These are phyloP conservation scores for Ramaria rubella DNA, from an alignment of 768 basidiomycete species.

Conservation along the genomic window DNA sequence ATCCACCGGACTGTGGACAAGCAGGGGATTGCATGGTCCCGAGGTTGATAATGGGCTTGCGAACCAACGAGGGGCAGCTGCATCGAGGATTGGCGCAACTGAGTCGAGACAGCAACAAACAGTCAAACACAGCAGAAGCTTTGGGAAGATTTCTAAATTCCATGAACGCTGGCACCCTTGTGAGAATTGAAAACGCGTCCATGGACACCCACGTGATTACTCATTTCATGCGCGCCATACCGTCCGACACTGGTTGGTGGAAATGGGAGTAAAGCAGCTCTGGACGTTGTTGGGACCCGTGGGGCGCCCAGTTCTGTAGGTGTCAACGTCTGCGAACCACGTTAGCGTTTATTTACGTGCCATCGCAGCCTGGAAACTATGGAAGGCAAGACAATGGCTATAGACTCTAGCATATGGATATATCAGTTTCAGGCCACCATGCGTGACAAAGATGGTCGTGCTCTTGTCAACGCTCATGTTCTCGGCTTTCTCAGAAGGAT, in stretches of 20 bases:
- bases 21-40: too few relatives aligned
- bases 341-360: neutral
- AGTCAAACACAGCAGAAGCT: too few relatives aligned
- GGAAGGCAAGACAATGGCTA: conserved; percentile 92
- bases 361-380: conserved; percentile 76
- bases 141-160: too few relatives aligned
- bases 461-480: conserved; percentile 87
- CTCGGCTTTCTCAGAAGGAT: conserved; percentile 87
- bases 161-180: too few relatives aligned
- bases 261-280: conserved; percentile 94
- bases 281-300: conserved; percentile 93
- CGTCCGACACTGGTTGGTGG: neutral
- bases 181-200: neutral
- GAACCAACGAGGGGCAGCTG: too few relatives aligned
- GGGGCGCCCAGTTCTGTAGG: conserved; percentile 86
- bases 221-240: neutral
- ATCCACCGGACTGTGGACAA: too few relatives aligned
- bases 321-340: conserved; percentile 8
- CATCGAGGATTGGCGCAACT: too few relatives aligned
- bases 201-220: neutral
- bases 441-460: conserved; percentile 93
- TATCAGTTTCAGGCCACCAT: conserved; percentile 99
- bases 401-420: conserved; percentile 99
- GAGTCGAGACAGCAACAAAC: too few relatives aligned
- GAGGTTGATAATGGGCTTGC: too few relatives aligned